These are phyloP conservation scores for Cutaneotrichosporon daszewskae DNA, from an alignment of 1,284 basidiomycete genomes.

Conservation along the genomic window DNA sequence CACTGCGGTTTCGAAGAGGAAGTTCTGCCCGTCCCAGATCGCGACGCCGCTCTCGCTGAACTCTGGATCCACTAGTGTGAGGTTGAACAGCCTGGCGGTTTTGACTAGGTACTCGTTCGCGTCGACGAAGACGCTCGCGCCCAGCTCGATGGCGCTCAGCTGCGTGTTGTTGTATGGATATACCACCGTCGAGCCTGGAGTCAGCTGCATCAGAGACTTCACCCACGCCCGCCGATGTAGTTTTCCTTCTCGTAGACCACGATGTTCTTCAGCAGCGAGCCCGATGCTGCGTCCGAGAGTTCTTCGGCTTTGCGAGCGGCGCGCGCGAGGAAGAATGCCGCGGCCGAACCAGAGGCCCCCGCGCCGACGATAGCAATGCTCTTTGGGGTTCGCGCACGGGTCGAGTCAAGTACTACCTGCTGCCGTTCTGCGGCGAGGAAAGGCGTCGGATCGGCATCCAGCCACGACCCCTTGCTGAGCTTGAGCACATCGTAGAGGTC, in stretches of 20 bases:
- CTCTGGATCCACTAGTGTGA: slow-evolving; percentile 57
- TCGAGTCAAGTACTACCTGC: no score
- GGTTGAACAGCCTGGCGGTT: slow-evolving; percentile 71
- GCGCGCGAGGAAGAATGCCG: slow-evolving; percentile 73
- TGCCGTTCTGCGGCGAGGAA: no score
- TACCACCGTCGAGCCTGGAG: slow-evolving; percentile 65
- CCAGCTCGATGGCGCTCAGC: slow-evolving; percentile 66
- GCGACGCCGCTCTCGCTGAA: slow-evolving; percentile 32
- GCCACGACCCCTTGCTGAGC: no score
- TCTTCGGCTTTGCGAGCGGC: slow-evolving; percentile 59
- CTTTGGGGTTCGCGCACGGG: no score
- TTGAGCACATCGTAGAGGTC: no score
- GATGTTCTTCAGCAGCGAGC: slow-evolving; percentile 58
- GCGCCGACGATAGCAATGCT: slow-evolving; percentile 77
- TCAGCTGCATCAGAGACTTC: slow-evolving; percentile 4
- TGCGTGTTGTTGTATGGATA: slow-evolving; percentile 66
- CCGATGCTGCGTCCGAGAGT: slow-evolving; percentile 51
- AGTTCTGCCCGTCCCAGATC: slow-evolving; percentile 62
- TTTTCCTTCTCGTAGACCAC: slow-evolving; percentile 73
- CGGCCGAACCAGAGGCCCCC: slow-evolving; percentile 75
- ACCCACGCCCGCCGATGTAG: slow-evolving; percentile 78
- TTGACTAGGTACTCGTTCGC: slow-evolving; percentile 77
- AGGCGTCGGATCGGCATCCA: no score
- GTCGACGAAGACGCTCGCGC: slow-evolving; percentile 80
- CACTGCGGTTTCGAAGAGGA: slow-evolving; percentile 59